Conservation (phyloP, 2,329 filamentous ascomycete species). For the Colletotrichum aenigma region DNA sequence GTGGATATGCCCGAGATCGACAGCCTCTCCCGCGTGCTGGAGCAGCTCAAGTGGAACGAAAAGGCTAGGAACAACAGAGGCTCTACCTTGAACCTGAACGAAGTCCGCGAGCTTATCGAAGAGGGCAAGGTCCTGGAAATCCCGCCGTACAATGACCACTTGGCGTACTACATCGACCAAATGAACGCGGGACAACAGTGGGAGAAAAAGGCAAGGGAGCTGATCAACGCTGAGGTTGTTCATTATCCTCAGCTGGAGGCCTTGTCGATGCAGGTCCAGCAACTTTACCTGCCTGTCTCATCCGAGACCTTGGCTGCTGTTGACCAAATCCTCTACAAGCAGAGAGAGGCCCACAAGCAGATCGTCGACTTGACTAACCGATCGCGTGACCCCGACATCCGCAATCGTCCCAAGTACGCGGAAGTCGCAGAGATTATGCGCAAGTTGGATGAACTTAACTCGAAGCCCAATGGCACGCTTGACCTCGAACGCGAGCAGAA, state of each 20-base stretch:
- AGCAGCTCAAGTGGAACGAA: constrained; percentile 88
- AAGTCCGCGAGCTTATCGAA: constrained; percentile 79
- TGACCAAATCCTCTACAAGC: constrained; percentile 92
- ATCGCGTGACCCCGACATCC: constrained; percentile 75
- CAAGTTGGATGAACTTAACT: constrained; percentile 85
- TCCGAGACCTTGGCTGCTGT: constrained; percentile 80
- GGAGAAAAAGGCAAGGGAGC: constrained; percentile 91
- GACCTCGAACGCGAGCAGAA: constrained; percentile 95
- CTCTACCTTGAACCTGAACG: constrained; percentile 73
- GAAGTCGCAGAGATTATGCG: constrained; percentile 93
- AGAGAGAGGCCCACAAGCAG: constrained; percentile 89
- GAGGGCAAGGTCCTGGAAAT: constrained; percentile 81
- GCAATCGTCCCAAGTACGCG: constrained; percentile 81
- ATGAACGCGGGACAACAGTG: constrained; percentile 79
- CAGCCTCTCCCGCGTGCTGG: constrained; percentile 76
- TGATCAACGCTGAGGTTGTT: constrained; percentile 89
- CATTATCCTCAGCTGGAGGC: constrained; percentile 96
- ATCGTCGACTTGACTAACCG: constrained; percentile 83
- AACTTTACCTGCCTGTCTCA: constrained; percentile 76
- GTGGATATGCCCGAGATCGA: constrained; percentile 91
- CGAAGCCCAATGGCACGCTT: constrained; percentile 87
- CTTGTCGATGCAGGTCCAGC: constrained; percentile 79
- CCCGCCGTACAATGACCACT: constrained; percentile 78
- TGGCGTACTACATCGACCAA: constrained; percentile 78
- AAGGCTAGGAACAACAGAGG: constrained; percentile 70